These are phyloP conservation scores for Aspergillus luchuensis DNA, from an alignment of 2,329 filamentous ascomycete species.

Conservation along the genomic window DNA sequence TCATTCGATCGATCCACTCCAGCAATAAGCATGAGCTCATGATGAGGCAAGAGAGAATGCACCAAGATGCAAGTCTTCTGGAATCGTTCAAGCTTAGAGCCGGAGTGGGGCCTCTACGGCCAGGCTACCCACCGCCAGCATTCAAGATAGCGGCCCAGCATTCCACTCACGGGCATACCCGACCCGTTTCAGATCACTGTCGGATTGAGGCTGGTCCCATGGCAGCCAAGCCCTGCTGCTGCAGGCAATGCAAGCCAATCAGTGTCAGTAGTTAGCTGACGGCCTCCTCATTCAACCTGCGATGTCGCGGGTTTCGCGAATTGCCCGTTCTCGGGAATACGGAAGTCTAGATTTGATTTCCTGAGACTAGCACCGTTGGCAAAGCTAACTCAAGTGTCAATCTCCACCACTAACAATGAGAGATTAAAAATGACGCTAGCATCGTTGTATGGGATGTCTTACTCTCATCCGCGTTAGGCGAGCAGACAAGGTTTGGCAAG, in stretches of 20 bases:
- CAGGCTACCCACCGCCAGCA: neutral
- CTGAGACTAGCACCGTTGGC: neutral
- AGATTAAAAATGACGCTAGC: neutral
- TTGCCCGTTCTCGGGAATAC: neutral
- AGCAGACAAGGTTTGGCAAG: slow-evolving; percentile 25
- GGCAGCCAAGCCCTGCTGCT: neutral
- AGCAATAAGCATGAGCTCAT: neutral
- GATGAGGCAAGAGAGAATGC: neutral
- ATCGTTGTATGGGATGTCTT: neutral
- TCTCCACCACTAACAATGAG: neutral
- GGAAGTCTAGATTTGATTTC: neutral
- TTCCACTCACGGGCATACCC: neutral
- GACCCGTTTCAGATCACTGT: slow-evolving; percentile 6
- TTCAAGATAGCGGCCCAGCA: neutral
- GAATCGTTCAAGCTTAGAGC: neutral
- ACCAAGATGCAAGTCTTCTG: neutral
- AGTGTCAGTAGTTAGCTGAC: neutral
- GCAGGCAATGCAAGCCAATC: neutral
- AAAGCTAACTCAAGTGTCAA: neutral
- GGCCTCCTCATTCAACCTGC: neutral
- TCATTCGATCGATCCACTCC: neutral
- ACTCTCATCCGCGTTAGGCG: neutral
- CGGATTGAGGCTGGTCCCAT: neutral
- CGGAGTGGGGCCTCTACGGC: neutral
- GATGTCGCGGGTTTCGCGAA: neutral